Conservation (phyloP, 2,329 filamentous ascomycete genomes). For the Chaetomiaceae sp. region DNA sequence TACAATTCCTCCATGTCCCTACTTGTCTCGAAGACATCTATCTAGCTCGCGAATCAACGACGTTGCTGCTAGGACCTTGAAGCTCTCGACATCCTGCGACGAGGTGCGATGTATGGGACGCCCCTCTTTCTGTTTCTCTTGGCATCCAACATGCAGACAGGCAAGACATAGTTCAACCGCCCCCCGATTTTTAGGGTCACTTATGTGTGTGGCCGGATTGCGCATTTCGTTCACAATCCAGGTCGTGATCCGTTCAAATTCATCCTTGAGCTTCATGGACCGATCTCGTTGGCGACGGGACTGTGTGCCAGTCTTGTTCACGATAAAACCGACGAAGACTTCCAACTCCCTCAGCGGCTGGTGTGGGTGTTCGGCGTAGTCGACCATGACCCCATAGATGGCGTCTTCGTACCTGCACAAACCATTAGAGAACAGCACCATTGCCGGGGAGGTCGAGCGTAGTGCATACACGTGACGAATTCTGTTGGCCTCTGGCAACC, state of each 20-base stretch:
- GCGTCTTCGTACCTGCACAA: constrained; percentile 41
- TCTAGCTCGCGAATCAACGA: constrained; percentile 29
- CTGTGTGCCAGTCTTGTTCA: constrained; percentile 46
- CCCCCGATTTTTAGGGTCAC: constrained; percentile 8
- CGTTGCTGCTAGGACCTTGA: constrained; percentile 30
- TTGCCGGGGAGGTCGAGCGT: too few species aligned
- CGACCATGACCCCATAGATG: constrained; percentile 38
- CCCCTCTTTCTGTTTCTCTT: background rate
- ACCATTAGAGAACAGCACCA: background rate
- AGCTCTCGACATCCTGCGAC: constrained; percentile 26
- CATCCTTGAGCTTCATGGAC: constrained; percentile 48
- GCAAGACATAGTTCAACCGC: constrained; percentile 31
- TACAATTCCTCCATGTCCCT: too few species aligned
- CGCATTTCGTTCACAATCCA: constrained; percentile 32
- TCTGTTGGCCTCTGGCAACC: constrained; percentile 36
- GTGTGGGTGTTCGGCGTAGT: constrained; percentile 43
- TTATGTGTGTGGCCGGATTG: background rate
- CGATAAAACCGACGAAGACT: constrained; percentile 52
- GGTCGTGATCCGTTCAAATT: constrained; percentile 43
- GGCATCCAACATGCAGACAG: constrained; percentile 24
- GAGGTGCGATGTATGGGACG: background rate
- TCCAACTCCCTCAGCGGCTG: constrained; percentile 45
- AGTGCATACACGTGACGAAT: constrained; percentile 41
- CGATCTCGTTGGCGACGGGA: constrained; percentile 47
- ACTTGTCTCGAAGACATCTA: too few species aligned